A percentile compares a stretch with the other conserved stretches of the same genome.
These are phyloP conservation scores for Abrus precatorius DNA, from an alignment of 306 rosid genomes.

Conservation along the genomic window DNA sequence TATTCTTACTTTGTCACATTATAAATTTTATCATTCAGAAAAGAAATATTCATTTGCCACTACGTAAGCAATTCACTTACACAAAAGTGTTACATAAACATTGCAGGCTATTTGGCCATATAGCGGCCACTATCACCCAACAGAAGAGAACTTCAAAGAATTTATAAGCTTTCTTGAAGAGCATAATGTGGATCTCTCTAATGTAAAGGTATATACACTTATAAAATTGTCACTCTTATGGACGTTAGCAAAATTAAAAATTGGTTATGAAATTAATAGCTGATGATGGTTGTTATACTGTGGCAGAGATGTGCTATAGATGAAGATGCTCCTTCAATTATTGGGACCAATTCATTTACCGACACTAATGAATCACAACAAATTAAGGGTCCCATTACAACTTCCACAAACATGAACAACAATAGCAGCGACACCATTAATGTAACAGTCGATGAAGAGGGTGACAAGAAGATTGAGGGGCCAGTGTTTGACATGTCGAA, in stretches of 20 bases:
- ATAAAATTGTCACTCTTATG: not conserved
- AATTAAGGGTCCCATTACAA: conserved; percentile 37
- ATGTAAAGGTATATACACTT: conserved; percentile 73
- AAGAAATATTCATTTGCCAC: not conserved
- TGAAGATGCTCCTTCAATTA: conserved; percentile 70
- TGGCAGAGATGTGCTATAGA: conserved; percentile 82
- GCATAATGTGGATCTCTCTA: conserved; percentile 80
- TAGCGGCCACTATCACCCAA: conserved; percentile 97
- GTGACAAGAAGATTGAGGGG: conserved; percentile 42
- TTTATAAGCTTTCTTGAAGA: conserved; percentile 84
- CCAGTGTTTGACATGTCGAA: conserved; percentile 57
- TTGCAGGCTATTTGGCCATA: conserved; percentile 98
- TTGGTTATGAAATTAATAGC: not conserved
- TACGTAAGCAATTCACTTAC: conserved; percentile 31
- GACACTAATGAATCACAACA: conserved; percentile 47
- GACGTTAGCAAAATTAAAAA: not conserved
- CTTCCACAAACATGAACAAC: not conserved
- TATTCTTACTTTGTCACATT: not conserved
- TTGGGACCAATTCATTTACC: conserved; percentile 47
- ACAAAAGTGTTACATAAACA: conserved; percentile 6
- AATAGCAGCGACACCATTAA: conserved; percentile 21
- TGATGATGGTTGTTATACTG: conserved; percentile 20
- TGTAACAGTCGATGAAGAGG: conserved; percentile 43
- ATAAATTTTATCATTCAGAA: not conserved
- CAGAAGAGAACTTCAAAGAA: conserved; percentile 92